These are phyloP conservation scores for Globisporangium sylvaticum DNA, from an alignment of 352 stramenopile species.

Conservation along the genomic window DNA sequence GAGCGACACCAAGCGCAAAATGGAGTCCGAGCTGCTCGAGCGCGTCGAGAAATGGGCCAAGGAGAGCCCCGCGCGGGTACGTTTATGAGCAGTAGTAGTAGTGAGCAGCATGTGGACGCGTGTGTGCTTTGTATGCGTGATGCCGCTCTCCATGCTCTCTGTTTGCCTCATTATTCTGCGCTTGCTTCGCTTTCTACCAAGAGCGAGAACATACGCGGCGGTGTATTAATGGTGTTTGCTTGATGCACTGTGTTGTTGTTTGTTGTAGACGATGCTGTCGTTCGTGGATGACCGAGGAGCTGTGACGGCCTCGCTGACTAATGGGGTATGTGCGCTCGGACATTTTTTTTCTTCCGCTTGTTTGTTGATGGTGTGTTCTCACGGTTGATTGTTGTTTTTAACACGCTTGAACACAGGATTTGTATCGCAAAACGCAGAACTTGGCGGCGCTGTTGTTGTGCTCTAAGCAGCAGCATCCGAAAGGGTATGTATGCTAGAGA, in stretches of 20 bases:
- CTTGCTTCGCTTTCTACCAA: neutral
- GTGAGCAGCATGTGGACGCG: neutral
- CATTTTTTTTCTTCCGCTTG: neutral
- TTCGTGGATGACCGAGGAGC: slow-evolving; percentile 73
- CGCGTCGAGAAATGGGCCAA: slow-evolving; percentile 70
- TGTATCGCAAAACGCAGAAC: slow-evolving; percentile 64
- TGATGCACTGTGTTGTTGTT: neutral
- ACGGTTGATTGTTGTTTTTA: neutral
- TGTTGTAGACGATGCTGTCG: slow-evolving; percentile 59
- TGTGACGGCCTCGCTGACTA: slow-evolving; percentile 49
- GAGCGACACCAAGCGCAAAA: slow-evolving; percentile 10
- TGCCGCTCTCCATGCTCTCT: neutral
- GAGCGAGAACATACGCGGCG: no score
- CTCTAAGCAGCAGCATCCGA: slow-evolving; percentile 42
- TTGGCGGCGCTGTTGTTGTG: slow-evolving; percentile 59
- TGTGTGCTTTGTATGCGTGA: neutral
- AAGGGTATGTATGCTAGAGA: slow-evolving; percentile 39
- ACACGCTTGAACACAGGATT: slow-evolving; percentile 36
- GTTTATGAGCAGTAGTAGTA: neutral
- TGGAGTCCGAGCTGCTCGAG: slow-evolving; percentile 73
- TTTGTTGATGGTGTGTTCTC: slow-evolving; percentile 4
- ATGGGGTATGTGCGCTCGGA: slow-evolving; percentile 27
- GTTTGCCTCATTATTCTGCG: neutral
- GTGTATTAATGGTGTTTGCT: neutral
- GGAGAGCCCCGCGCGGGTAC: slow-evolving; percentile 63